These are phyloP conservation scores for Liquidambar formosana DNA, from an alignment of 164 flowering plant genomes.

Conservation along the genomic window DNA sequence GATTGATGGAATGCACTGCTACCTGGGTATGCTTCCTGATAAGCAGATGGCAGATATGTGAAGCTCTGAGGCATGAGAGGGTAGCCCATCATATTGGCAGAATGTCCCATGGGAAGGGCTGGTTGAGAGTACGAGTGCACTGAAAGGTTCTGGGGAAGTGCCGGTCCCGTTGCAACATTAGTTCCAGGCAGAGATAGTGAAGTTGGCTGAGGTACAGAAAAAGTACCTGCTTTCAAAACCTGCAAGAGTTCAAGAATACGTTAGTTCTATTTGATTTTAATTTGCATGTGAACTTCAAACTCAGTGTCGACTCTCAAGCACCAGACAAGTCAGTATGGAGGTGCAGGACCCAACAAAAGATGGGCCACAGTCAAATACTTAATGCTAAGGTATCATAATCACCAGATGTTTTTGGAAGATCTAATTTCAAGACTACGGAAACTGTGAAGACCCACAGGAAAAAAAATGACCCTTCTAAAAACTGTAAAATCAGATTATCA, in stretches of 20 bases:
- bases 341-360: background rate
- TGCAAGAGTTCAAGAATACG: slow-evolving; percentile 18
- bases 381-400: no score
- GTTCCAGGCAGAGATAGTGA: slow-evolving; percentile 18
- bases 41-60: slow-evolving; percentile 48
- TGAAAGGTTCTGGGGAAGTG: slow-evolving; percentile 47
- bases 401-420: no score
- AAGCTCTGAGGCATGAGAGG: slow-evolving; percentile 51
- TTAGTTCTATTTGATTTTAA: background rate
- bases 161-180: slow-evolving; percentile 42
- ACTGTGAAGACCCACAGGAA: no score
- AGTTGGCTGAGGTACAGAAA: slow-evolving; percentile 42
- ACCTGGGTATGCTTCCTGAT: slow-evolving; percentile 54
- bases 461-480: no score
- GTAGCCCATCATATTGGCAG: slow-evolving; percentile 47
- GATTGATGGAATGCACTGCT: slow-evolving; percentile 43
- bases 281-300: background rate
- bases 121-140: slow-evolving; percentile 56
- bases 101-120: slow-evolving; percentile 54
- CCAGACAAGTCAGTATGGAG: background rate
- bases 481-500: no score
- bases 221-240: slow-evolving; percentile 44
- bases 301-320: background rate
- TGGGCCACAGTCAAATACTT: no score
- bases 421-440: no score